A percentile compares a stretch with the other conserved stretches of the same genome.
These are phyloP conservation scores for Aquanectria penicillioides DNA, from an alignment of 2,329 filamentous ascomycete species.

Conservation along the genomic window DNA sequence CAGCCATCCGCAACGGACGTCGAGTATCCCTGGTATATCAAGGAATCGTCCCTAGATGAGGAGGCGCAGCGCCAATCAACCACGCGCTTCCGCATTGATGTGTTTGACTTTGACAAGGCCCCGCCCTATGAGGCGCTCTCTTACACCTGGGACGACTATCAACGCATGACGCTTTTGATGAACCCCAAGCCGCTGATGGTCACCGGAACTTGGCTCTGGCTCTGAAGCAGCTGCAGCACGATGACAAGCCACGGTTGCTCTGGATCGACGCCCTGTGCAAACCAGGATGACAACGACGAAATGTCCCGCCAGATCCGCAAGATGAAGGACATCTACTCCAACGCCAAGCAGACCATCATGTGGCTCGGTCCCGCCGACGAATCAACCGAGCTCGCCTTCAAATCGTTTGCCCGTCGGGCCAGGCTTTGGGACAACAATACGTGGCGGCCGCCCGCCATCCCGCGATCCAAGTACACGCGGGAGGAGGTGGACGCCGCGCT, in stretches of 20 bases:
- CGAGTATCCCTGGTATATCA: not conserved
- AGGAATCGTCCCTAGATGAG: not conserved
- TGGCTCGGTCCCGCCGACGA: conserved; percentile 4
- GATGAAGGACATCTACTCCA: conserved; percentile 14
- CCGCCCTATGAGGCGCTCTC: conserved; percentile 5
- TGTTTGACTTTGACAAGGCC: conserved; percentile 5
- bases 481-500: not conserved
- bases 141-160: conserved; percentile 13
- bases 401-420: conserved; percentile 1
- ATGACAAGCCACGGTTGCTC: conserved; percentile 1
- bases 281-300: conserved; percentile 5
- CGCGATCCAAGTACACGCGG: not conserved
- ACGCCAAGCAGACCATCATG: conserved; percentile 5
- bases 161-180: not conserved
- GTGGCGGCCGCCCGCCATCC: conserved; percentile 4
- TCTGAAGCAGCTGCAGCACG: conserved; percentile 1
- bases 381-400: conserved; percentile 1
- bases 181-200: conserved; percentile 4
- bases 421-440: conserved; percentile 5
- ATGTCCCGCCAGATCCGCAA: conserved; percentile 9
- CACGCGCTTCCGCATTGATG: conserved; percentile 7
- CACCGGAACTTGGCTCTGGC: conserved; percentile 4
- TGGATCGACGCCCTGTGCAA: conserved; percentile 10
- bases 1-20: not conserved
- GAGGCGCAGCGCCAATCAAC: not conserved